Base-by-base conservation (phyloP, 106 monocot genomes). In the Allium fistulosum region DNA sequence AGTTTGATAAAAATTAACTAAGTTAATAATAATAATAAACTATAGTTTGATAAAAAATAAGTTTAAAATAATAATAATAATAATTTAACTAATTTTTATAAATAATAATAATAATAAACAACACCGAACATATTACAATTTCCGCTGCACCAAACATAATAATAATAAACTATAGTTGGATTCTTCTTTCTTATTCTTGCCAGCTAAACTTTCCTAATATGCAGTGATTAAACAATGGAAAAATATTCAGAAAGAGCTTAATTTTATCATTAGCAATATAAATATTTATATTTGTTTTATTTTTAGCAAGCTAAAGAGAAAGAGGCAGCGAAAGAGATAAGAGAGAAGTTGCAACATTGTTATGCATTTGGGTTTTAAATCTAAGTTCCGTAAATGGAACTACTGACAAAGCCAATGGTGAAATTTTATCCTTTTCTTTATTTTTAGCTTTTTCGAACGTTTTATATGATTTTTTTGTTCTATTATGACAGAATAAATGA, bases 351-450 rank as follows among this genome's bases (percentile, higher is more conserved):
- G 17, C 65, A 59, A 11, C 80, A 10, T 53, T 86, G 16, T 68
- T 69, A 10, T 79, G 76, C 76, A 59, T 77, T 70, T 82, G 69
- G 68, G 68, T 72, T 9, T 76, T 8, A 69, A 74, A 60, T 66
- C 75, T 57, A 17, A 81, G 70, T 71, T 65, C 17, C 27, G 63
- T 68, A 57, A 58, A 70, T 79, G 82, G 73, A 59, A 64, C 9
- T 64, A 86, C 86, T 12, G 61, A 74, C 46, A 26, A 37, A 56
- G n/a, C 58, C 57, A 74, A 80, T 49, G 71, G 80, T 80, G 4
- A 68, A 55, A 17, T 1, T 53, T 67, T 27, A 15, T 10, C 12
- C 12, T 1, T 22, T 10, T 18, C 16, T 66, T 65, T 22, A 1
- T 66, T 26, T 46, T 49, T 13, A 26, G 52, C 26, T 49, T 66